Percentiles rank a stretch among this genome's conserved stretches.
Conservation (phyloP, 176 grass and related monocot species). For the Musa acuminata region DNA sequence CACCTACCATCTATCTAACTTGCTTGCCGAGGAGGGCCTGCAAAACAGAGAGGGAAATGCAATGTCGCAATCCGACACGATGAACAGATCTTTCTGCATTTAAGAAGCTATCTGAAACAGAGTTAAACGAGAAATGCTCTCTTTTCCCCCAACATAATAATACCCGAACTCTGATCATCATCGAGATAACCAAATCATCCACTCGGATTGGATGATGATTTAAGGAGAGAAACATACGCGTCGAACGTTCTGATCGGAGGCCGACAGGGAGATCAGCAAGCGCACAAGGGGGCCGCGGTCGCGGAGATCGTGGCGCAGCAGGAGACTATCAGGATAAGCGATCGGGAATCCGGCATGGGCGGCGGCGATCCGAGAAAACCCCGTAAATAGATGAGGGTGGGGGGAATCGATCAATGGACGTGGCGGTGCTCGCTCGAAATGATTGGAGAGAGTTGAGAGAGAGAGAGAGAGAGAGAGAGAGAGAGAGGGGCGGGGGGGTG, state of each 20-base stretch:
- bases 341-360: not conserved
- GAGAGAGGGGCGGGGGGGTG: no score
- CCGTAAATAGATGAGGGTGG: not conserved
- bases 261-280: not conserved
- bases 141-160: not conserved
- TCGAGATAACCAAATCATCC: not conserved
- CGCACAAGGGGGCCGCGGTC: not conserved
- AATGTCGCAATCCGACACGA: not conserved
- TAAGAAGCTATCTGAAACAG: not conserved
- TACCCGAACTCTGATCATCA: not conserved
- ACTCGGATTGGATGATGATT: not conserved
- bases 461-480: no score
- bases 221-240: not conserved
- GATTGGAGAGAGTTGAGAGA: not conserved
- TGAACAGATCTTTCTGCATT: not conserved
- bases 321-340: not conserved
- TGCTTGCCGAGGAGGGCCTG: not conserved
- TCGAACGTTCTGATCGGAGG: not conserved
- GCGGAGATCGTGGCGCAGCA: not conserved
- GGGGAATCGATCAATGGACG: not conserved
- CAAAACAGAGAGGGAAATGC: not conserved
- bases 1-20: conserved; percentile 33
- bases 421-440: not conserved
- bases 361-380: not conserved
- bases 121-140: not conserved